These are phyloP conservation scores for Cercophora sp. DNA, from an alignment of 495 filamentous ascomycete species.

Conservation along the genomic window DNA sequence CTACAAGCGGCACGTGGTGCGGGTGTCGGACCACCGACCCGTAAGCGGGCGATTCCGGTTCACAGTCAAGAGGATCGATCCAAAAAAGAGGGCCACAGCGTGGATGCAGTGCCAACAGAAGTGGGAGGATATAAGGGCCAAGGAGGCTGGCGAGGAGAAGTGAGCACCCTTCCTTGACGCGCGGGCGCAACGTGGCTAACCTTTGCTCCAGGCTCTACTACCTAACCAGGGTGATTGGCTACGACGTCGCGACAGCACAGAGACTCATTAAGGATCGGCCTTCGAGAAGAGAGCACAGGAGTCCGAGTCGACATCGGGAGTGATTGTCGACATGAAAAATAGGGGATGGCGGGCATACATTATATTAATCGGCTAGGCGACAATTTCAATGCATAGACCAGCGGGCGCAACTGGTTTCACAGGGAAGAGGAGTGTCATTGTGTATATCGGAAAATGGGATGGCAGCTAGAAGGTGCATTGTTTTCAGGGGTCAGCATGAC, in stretches of 20 bases:
- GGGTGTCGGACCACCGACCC: conserved; percentile 87
- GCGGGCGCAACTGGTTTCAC: too few relatives aligned
- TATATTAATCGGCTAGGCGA: background rate
- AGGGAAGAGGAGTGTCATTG: too few relatives aligned
- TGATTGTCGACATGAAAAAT: conserved; percentile 9
- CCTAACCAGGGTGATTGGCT: conserved; percentile 43
- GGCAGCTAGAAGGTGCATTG: too few relatives aligned
- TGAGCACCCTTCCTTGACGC: too few relatives aligned
- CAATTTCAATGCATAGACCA: conserved; percentile 12
- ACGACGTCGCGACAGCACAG: conserved; percentile 38
- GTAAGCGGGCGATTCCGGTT: conserved; percentile 82
- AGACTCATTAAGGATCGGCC: conserved; percentile 34
- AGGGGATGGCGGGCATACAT: too few relatives aligned
- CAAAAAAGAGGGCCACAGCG: conserved; percentile 55
- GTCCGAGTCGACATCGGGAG: conserved; percentile 26
- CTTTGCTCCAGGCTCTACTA: conserved; percentile 34
- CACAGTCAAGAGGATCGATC: conserved; percentile 72
- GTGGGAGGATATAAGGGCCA: conserved; percentile 67
- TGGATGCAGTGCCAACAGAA: conserved; percentile 69
- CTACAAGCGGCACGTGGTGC: conserved; percentile 83
- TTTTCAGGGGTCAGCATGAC: too few relatives aligned
- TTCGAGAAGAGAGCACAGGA: conserved; percentile 27
- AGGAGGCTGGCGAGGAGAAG: conserved; percentile 56
- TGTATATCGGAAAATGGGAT: too few relatives aligned
- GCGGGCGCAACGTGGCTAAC: too few relatives aligned